Base-by-base conservation (phyloP, 805 yeast species). In the Zygotorulaspora sp. region DNA sequence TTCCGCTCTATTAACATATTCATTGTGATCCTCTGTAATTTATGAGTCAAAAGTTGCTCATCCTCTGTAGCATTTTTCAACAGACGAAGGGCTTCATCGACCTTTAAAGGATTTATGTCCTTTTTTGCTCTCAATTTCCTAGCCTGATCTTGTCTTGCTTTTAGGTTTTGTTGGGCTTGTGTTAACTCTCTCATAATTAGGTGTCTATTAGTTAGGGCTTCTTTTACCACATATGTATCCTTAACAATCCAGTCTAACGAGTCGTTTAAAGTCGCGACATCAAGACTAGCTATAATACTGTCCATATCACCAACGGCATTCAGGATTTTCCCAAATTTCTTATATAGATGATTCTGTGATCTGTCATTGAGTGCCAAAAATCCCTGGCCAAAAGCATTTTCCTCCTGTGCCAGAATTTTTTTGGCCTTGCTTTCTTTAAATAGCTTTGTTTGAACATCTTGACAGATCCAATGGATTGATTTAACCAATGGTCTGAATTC, bases 181-280 rank as follows among this genome's bases (percentile, higher is more conserved):
- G 75, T 53, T 35, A 87, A 67, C 48, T 92, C 98, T 37, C 97
- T 74, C 96, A 92, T 92, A 25, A 90, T 64, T 40, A 92, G 68
- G 59, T 92, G 96, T 42, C 98, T 72, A 62, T 90, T 89, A 0
- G 98, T 92, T 38, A 92, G 67, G 0, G 96, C 82, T 62, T 92
- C 98, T 61, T 92, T 92, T 40, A 89, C 82, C 41, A 83, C 80
- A 59, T 81, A 92, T 11, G 92, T 81, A 50, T 89, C 96, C 44
- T 75, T 74, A 3, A 77, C 66, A 19, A 87, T 66, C 50, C 74
- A 67, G 39, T 71, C 76, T 11, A 87, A 57, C 1, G 83, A 83
- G 50, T 90, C 97, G 2, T 85, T 88, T 23, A 90, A 60, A 0
- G 83, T 71, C 0, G 92, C 88, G 62, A 77, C 68, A 45, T 81